These are phyloP conservation scores for Geosmithia putterillii DNA, from an alignment of 2,329 filamentous ascomycete genomes.

Conservation along the genomic window DNA sequence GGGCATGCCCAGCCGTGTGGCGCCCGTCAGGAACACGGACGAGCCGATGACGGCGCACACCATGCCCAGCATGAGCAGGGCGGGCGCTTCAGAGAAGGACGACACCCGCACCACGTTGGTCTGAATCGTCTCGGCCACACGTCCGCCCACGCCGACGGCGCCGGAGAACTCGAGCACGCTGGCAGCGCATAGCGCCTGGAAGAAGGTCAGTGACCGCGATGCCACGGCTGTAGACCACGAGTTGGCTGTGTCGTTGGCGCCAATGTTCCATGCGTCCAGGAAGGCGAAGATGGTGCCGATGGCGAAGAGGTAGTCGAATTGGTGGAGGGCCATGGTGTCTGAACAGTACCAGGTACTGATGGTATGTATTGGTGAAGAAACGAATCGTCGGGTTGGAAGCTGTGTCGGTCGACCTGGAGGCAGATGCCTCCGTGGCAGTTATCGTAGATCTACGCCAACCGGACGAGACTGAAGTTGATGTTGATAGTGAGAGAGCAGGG, in stretches of 20 bases:
- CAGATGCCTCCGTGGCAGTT: no score
- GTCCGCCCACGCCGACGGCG: slow-evolving; percentile 45
- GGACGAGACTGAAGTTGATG: no score
- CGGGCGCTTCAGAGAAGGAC: slow-evolving; percentile 33
- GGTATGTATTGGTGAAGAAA: no score
- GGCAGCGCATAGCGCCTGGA: slow-evolving; percentile 46
- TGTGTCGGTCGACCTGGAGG: no score
- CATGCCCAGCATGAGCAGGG: slow-evolving; percentile 46
- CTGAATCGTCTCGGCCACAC: slow-evolving; percentile 48
- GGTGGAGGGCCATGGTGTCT: slow-evolving; percentile 9
- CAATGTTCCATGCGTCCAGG: slow-evolving; percentile 53
- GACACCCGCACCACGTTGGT: slow-evolving; percentile 42
- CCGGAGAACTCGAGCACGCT: slow-evolving; percentile 51
- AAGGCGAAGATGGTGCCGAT: slow-evolving; percentile 53
- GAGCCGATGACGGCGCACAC: slow-evolving; percentile 41
- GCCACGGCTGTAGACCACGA: slow-evolving; percentile 65
- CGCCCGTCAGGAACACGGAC: slow-evolving; percentile 42
- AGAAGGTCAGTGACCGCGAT: slow-evolving; percentile 50
- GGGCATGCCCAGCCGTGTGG: slow-evolving; percentile 40
- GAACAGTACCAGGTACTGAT: no score
- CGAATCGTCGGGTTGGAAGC: no score
- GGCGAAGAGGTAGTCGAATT: slow-evolving; percentile 52
- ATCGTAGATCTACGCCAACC: no score
- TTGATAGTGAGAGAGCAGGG: no score
- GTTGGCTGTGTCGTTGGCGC: slow-evolving; percentile 59